These are phyloP conservation scores for Rubus idaeus DNA, from an alignment of 306 rosid species.

Conservation along the genomic window DNA sequence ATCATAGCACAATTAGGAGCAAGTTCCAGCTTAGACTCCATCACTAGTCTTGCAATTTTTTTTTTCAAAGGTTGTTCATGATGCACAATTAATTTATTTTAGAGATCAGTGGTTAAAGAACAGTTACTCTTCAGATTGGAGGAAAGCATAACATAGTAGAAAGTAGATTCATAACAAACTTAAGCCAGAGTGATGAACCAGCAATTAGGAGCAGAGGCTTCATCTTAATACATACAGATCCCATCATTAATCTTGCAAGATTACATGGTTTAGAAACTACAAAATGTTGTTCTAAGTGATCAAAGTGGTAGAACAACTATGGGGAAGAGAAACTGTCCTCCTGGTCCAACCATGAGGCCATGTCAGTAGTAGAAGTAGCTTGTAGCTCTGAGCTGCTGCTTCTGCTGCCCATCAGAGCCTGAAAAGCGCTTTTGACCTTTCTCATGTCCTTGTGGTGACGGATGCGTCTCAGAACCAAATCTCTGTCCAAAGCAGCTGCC, in stretches of 20 bases:
- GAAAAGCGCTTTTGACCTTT: slow-evolving; percentile 45
- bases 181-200: neutral
- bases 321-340: slow-evolving; percentile 60
- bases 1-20: neutral
- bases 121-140: neutral
- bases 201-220: neutral
- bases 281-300: neutral
- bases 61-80: neutral
- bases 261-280: neutral
- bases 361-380: neutral
- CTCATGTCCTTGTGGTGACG: slow-evolving; percentile 53
- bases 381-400: slow-evolving; percentile 22
- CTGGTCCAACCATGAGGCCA: slow-evolving; percentile 46
- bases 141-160: neutral
- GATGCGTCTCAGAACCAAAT: slow-evolving; percentile 61
- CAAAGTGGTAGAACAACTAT: slow-evolving; percentile 5
- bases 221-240: neutral
- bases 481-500: slow-evolving; percentile 47
- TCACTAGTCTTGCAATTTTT: neutral
- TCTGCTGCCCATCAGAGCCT: slow-evolving; percentile 30
- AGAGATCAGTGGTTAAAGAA: neutral
- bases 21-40: neutral
- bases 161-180: neutral
- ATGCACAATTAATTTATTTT: neutral
- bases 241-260: neutral